Percentiles rank a stretch among this genome's conserved stretches.
These are phyloP conservation scores for Pulveroboletus sp. DNA, from an alignment of 768 basidiomycete genomes.

Conservation along the genomic window DNA sequence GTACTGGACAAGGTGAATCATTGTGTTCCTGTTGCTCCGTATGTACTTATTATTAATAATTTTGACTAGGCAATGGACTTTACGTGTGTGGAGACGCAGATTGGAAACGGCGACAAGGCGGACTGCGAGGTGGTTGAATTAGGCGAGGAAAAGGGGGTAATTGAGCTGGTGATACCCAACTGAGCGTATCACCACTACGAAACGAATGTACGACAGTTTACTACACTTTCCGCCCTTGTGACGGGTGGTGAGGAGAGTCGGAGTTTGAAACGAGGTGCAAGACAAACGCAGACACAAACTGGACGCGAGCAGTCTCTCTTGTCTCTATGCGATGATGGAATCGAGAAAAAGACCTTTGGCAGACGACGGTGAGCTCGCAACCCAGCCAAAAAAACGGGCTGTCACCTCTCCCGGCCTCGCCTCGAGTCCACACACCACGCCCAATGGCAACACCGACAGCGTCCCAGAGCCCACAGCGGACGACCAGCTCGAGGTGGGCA, in stretches of 20 bases:
- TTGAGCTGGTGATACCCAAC: constrained; percentile 30
- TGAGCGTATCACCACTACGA: too few species aligned
- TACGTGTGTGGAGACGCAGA: constrained; percentile 91
- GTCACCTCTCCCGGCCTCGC: constrained; percentile 41
- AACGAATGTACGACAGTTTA: background rate
- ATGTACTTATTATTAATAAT: too few species aligned
- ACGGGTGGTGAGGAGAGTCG: background rate
- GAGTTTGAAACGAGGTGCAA: constrained; percentile 26
- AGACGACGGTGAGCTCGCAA: constrained; percentile 45
- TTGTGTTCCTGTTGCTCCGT: background rate
- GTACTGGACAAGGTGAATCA: constrained; percentile 62
- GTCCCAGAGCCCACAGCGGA: constrained; percentile 44
- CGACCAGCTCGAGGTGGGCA: constrained; percentile 64
- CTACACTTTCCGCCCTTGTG: too few species aligned
- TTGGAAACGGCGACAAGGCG: constrained; percentile 68
- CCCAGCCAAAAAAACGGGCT: constrained; percentile 55
- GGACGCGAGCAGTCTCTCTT: too few species aligned
- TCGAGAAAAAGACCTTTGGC: constrained; percentile 58
- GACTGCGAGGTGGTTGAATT: constrained; percentile 87
- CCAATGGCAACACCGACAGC: constrained; percentile 39
- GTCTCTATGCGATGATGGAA: constrained; percentile 39
- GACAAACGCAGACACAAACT: too few species aligned
- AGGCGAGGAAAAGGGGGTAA: constrained; percentile 24
- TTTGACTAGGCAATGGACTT: constrained; percentile 64
- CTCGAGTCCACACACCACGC: constrained; percentile 43